Base-by-base conservation (phyloP, 2,329 filamentous ascomycete genomes). In the Phialophora verrucosa region DNA sequence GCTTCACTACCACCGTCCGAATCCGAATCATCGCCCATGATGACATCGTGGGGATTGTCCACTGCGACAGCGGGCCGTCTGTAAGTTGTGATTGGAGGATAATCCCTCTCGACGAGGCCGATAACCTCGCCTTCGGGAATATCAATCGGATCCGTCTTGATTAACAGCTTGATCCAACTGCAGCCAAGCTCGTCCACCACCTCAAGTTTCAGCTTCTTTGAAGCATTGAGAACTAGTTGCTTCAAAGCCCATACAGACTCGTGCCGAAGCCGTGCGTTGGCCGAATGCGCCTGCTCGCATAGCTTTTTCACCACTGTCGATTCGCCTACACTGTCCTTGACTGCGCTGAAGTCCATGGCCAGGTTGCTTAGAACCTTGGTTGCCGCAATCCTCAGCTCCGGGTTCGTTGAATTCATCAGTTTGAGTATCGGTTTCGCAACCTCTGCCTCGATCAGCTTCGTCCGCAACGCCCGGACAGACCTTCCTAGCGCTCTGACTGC, bases 161-260 rank as follows among this genome's bases (percentile, higher is more conserved):
- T 91, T 25, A 95, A 83, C 66, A 90, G 88, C 68, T 94, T 85
- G 12, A 98, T 84, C 91, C 92, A 97, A 11, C 87, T 88, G 0
- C 91, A 86, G 8, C 88, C 89, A 3, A 98, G 83, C 73, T 91
- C 88, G 58, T 93, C 88, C 12, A 98, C 80, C 66, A 92, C 92
- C 56, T 86, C 85, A 73, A 90, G 90, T 78, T 95, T 96, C 71
- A 91, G 82, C 12, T 90, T 85, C 53, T 90, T 88, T 20, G 85
- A 85, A 5, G 91, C 87, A 25, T 88, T 88, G 69, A 91, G 85
- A 2, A 96, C 90, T 58, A 97, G 85, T 78, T 98, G 92, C 76
- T 98, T 98, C 65, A 99, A 81, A 5, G 93, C 92, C 94, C 95
- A 99, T 1, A 99, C 80, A 25, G 93, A 93, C 73, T 95, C 93